A percentile compares a stretch with the other conserved stretches of the same genome.
phyloP scores from a whole-genome alignment of 164 flowering plant genomes.

The Saururus chinensis region DNA sequence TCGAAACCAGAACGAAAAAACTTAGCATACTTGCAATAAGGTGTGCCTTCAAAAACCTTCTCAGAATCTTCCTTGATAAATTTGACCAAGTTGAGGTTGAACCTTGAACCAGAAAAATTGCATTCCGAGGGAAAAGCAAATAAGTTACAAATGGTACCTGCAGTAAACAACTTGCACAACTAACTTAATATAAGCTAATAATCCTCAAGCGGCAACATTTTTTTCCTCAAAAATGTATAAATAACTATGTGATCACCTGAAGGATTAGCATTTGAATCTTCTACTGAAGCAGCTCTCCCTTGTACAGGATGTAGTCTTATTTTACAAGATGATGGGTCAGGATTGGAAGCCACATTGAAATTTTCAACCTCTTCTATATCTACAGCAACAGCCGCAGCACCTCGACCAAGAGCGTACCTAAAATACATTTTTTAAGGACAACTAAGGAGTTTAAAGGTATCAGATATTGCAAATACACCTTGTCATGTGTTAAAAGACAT shows the following conservation, averaged over 20 bases:
- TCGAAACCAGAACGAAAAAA: not conserved
- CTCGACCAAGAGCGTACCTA: conserved; percentile 79
- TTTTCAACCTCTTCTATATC: conserved; percentile 48
- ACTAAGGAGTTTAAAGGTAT: not conserved
- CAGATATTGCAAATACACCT: not conserved
- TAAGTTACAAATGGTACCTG: conserved; percentile 61
- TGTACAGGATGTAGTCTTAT: conserved; percentile 33
- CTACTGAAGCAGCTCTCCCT: conserved; percentile 30
- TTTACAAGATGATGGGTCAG: conserved; percentile 20
- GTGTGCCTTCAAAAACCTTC: conserved; percentile 33
- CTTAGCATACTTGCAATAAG: conserved; percentile 29
- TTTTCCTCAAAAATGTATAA: not conserved
- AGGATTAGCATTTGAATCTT: conserved; percentile 24
- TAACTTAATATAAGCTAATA: not conserved
- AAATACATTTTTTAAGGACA: conserved; percentile 16
- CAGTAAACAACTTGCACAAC: conserved; percentile 8
- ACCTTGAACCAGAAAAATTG: conserved; percentile 86
- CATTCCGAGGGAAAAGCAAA: conserved; percentile 98
- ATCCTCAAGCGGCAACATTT: not conserved
- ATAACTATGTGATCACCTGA: conserved; percentile 3
- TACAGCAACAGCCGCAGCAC: conserved; percentile 68
- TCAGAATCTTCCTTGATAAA: conserved; percentile 43
- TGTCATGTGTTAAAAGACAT: no score
- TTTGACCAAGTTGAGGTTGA: conserved; percentile 64
- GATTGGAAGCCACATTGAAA: conserved; percentile 5